These are phyloP conservation scores for Acorus gramineus DNA, from an alignment of 106 monocot species.

Conservation along the genomic window DNA sequence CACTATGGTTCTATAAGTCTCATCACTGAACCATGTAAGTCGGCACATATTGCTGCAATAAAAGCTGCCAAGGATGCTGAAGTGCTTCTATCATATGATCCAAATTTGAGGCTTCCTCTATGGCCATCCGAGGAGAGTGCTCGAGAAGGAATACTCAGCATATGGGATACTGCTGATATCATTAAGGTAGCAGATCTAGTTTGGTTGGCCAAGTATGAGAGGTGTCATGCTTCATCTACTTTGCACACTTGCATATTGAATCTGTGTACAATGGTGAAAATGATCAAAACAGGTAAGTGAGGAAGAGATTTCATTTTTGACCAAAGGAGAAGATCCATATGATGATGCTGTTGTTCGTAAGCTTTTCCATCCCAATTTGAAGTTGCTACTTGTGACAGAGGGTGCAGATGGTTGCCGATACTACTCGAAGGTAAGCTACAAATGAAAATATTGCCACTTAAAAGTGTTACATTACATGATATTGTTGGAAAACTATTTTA, in stretches of 20 bases:
- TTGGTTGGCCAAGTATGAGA: not conserved
- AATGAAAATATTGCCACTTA: too few species aligned
- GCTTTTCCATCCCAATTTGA: conserved; percentile 81
- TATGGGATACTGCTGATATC: conserved; percentile 91
- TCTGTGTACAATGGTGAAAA: not conserved
- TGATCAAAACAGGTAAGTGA: conserved; percentile 54
- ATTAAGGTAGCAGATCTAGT: conserved; percentile 54
- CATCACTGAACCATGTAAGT: conserved; percentile 94
- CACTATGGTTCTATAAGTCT: conserved; percentile 98
- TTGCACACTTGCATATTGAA: not conserved
- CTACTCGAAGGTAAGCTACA: conserved; percentile 63
- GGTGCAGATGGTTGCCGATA: conserved; percentile 91
- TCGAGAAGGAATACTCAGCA: conserved; percentile 89
- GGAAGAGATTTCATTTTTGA: conserved; percentile 89
- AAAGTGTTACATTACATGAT: too few species aligned
- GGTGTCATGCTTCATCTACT: not conserved
- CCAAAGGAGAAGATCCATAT: conserved; percentile 80
- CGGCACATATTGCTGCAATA: conserved; percentile 78
- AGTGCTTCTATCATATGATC: conserved; percentile 88
- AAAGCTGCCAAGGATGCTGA: conserved; percentile 90
- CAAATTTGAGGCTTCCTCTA: conserved; percentile 86
- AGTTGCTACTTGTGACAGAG: conserved; percentile 86
- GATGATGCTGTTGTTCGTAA: conserved; percentile 75
- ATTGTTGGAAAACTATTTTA: too few species aligned
- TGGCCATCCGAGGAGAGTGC: conserved; percentile 91